These are phyloP conservation scores for Arthrobotrys entomopaga DNA, from an alignment of 2,329 filamentous ascomycete genomes.

Conservation along the genomic window DNA sequence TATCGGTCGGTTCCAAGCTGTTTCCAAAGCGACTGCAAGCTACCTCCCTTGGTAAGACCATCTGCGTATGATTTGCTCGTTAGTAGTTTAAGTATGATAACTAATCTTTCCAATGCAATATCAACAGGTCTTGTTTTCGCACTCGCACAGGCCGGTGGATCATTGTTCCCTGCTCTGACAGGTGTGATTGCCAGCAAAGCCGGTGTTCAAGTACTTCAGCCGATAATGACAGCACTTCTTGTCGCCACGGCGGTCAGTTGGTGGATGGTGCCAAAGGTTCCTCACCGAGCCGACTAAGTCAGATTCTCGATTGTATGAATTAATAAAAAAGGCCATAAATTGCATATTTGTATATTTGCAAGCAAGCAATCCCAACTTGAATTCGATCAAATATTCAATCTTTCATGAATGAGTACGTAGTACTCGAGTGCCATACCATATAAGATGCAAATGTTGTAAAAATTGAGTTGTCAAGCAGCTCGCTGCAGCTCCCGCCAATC, in stretches of 20 bases:
- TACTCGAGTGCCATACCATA: no score
- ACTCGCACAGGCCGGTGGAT: slow-evolving; percentile 68
- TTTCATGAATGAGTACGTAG: background rate
- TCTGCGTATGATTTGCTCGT: background rate
- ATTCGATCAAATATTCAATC: background rate
- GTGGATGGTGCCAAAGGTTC: slow-evolving; percentile 43
- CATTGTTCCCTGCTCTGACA: slow-evolving; percentile 69
- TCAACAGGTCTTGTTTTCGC: slow-evolving; percentile 67
- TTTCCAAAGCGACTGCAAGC: slow-evolving; percentile 42
- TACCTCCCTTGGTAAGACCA: slow-evolving; percentile 42
- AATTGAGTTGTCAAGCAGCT: background rate
- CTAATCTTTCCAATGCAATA: background rate
- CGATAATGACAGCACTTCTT: slow-evolving; percentile 32
- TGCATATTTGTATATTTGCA: background rate
- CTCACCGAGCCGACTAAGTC: slow-evolving; percentile 18
- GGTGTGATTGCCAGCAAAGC: slow-evolving; percentile 65
- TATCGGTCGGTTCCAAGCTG: slow-evolving; percentile 64
- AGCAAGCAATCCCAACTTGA: background rate
- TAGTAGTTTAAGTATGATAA: background rate
- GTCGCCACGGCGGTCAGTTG: slow-evolving; percentile 44
- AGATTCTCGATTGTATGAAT: no score
- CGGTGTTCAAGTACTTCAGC: slow-evolving; percentile 45
- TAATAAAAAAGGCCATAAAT: no score
- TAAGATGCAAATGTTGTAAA: background rate
- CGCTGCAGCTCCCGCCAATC: background rate